A percentile compares a stretch with the other conserved stretches of the same genome.
Conservation (phyloP, 1,284 basidiomycete species). For the Phellinidium pouzarii region DNA sequence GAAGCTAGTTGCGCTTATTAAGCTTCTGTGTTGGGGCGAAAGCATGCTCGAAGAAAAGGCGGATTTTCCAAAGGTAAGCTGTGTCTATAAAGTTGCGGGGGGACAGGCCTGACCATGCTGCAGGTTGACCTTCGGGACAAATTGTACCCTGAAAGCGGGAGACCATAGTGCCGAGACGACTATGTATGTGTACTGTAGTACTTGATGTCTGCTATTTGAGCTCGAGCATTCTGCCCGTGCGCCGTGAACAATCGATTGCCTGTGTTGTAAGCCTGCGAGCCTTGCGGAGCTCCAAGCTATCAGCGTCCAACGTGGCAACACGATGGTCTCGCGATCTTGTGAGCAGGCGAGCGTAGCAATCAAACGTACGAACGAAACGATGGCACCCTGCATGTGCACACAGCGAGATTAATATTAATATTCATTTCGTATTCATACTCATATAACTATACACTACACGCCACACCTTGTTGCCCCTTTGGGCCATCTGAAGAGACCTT, state of each 20-base stretch:
- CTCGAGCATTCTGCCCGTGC: no score
- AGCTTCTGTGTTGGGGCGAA: slow-evolving; percentile 87
- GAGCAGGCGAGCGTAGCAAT: no score
- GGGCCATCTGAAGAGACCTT: background rate
- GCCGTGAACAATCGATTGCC: no score
- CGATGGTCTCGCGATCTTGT: no score
- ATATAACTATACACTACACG: slow-evolving; percentile 3
- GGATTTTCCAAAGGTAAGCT: slow-evolving; percentile 63
- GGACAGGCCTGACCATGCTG: slow-evolving; percentile 3
- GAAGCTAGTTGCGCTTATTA: slow-evolving; percentile 81
- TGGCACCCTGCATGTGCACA: background rate
- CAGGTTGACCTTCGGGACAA: slow-evolving; percentile 31
- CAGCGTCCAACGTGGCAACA: no score
- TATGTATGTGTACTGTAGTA: background rate
- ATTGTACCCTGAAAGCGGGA: slow-evolving; percentile 18
- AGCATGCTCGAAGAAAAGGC: slow-evolving; percentile 67
- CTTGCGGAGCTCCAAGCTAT: no score
- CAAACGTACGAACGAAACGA: no score
- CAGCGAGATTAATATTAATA: background rate
- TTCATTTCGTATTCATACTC: background rate
- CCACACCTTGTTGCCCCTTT: slow-evolving; percentile 5
- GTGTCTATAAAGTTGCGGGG: slow-evolving; percentile 1
- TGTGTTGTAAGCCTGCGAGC: no score
- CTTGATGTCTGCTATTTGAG: background rate
- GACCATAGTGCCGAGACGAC: background rate